These are phyloP conservation scores for Dorcoceras hygrometricum DNA, from an alignment of 257 asterid genomes.

Conservation along the genomic window DNA sequence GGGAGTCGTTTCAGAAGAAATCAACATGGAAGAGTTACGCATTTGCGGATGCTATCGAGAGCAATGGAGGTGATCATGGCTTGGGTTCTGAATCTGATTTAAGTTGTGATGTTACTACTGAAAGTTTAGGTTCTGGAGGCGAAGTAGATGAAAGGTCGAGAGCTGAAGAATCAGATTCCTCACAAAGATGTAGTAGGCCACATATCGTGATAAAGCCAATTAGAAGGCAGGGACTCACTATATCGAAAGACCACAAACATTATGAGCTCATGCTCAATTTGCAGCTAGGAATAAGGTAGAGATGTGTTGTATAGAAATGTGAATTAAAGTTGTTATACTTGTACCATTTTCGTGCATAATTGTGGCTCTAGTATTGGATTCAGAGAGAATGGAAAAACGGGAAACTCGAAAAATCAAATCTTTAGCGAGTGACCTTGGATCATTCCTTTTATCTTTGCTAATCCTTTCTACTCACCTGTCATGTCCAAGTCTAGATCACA, in stretches of 20 bases:
- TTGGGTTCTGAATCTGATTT: slow-evolving; percentile 55
- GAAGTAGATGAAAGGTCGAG: slow-evolving; percentile 35
- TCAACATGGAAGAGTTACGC: slow-evolving; percentile 24
- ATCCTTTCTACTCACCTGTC: background rate
- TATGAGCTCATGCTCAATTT: slow-evolving; percentile 92
- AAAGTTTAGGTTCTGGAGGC: slow-evolving; percentile 31
- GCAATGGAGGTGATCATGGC: slow-evolving; percentile 31
- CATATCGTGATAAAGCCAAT: slow-evolving; percentile 50
- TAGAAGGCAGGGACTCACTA: slow-evolving; percentile 58
- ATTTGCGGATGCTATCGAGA: slow-evolving; percentile 31
- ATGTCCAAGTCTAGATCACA: background rate
- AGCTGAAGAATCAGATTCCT: slow-evolving; percentile 32
- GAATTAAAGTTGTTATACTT: background rate
- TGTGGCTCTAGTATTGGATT: background rate
- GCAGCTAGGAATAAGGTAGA: slow-evolving; percentile 95
- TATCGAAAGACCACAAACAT: slow-evolving; percentile 76
- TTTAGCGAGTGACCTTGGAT: background rate
- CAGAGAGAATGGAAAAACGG: background rate
- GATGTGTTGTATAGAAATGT: background rate
- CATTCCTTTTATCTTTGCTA: background rate
- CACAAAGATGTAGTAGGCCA: slow-evolving; percentile 35
- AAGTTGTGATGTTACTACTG: slow-evolving; percentile 39
- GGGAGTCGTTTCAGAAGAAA: slow-evolving; percentile 38
- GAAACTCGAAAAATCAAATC: background rate
- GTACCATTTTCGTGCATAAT: background rate